phyloP scores from a whole-genome alignment of 371 early-diverging fungal genomes.

The Sporodiniella umbellata region DNA sequence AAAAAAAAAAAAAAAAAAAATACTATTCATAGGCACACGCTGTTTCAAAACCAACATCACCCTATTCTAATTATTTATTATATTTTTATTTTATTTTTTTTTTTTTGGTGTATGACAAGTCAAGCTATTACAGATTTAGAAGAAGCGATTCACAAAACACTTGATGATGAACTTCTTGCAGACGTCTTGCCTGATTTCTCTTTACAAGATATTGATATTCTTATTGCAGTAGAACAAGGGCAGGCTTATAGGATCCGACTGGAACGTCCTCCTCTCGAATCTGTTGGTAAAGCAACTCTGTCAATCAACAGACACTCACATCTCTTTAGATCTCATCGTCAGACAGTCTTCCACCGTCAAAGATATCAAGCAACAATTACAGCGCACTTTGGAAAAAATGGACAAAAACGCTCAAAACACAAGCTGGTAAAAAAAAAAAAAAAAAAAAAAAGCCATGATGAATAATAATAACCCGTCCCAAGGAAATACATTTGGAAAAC shows the following conservation, averaged over 20 bases:
- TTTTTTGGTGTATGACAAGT: slow-evolving; percentile 4
- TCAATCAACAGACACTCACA: not conserved
- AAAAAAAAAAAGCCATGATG: not conserved
- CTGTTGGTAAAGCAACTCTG: slow-evolving; percentile 22
- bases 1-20: not conserved
- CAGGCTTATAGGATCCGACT: slow-evolving; percentile 32
- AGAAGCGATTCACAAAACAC: slow-evolving; percentile 12
- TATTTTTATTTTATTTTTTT: not conserved
- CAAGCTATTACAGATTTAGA: slow-evolving; percentile 14
- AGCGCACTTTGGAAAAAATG: slow-evolving; percentile 12
- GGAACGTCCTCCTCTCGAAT: slow-evolving; percentile 24
- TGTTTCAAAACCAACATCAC: too few species aligned
- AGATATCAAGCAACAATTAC: slow-evolving; percentile 32
- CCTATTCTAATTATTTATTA: not conserved
- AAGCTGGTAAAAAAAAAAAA: slow-evolving; percentile 20
- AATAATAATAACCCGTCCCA: not conserved
- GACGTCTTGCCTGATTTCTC: slow-evolving; percentile 18
- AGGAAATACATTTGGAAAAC: slow-evolving; percentile 46
- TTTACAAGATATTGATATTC: slow-evolving; percentile 24
- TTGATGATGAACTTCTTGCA: slow-evolving; percentile 23
- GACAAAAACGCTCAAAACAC: slow-evolving; percentile 11
- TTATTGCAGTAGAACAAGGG: slow-evolving; percentile 39
- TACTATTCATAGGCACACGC: too few species aligned
- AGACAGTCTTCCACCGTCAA: slow-evolving; percentile 29
- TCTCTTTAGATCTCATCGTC: slow-evolving; percentile 26